These are phyloP conservation scores for Tuber microsphaerosporum DNA, from an alignment of 495 filamentous ascomycete species.

Conservation along the genomic window DNA sequence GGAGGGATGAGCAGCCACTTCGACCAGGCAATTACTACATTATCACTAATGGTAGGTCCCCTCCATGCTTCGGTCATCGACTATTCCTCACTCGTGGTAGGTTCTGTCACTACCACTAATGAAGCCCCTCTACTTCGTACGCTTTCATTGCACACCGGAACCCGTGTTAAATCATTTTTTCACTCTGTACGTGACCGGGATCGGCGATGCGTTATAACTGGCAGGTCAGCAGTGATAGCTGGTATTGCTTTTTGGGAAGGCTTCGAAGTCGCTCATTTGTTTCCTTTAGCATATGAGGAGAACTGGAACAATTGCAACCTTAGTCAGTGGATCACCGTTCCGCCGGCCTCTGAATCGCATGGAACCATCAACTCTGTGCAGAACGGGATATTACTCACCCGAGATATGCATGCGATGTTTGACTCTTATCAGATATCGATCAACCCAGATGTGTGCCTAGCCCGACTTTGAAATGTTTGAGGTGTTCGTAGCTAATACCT, in stretches of 20 bases:
- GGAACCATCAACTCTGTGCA: conserved; percentile 43
- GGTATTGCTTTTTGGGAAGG: conserved; percentile 17
- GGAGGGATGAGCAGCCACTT: conserved; percentile 37
- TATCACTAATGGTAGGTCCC: conserved; percentile 15
- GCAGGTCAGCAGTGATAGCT: conserved; percentile 22
- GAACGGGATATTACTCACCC: conserved; percentile 43
- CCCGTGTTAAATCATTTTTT: conserved; percentile 37
- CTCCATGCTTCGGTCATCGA: conserved; percentile 34
- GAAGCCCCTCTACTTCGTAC: conserved; percentile 38
- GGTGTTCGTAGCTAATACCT: conserved; percentile 6
- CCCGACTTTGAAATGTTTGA: background rate
- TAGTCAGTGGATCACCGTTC: conserved; percentile 41
- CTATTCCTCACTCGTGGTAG: conserved; percentile 26
- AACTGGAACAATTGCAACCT: conserved; percentile 39
- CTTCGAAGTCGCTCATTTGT: conserved; percentile 44
- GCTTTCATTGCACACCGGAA: conserved; percentile 29
- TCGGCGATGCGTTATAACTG: conserved; percentile 42
- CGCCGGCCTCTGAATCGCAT: conserved; percentile 10
- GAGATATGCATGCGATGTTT: conserved; percentile 41
- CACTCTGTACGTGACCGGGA: conserved; percentile 39
- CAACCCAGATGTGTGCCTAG: conserved; percentile 14
- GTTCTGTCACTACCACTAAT: conserved; percentile 34
- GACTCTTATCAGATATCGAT: conserved; percentile 39
- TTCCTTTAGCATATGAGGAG: conserved; percentile 42
- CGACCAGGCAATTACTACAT: conserved; percentile 42